Conservation (phyloP, 2,329 filamentous ascomycete genomes). For the Beauveria caledonica region DNA sequence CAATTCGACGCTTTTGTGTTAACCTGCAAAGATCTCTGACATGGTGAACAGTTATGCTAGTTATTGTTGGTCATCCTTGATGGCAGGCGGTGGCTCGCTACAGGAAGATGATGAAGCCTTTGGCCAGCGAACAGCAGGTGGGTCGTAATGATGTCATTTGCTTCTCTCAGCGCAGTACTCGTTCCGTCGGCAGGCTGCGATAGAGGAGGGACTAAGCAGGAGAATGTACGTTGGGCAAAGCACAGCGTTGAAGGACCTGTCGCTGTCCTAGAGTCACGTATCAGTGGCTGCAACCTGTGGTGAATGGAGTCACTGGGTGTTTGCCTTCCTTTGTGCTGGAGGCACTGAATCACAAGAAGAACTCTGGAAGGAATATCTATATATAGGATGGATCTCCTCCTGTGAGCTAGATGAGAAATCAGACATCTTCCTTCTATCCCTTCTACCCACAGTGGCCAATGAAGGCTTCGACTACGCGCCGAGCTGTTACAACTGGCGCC, state of each 20-base stretch:
- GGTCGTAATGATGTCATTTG: not conserved
- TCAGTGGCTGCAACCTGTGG: too few relatives aligned
- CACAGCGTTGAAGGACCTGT: too few relatives aligned
- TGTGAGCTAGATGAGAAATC: too few relatives aligned
- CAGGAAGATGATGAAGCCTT: not conserved
- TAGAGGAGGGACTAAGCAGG: not conserved
- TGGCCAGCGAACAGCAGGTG: not conserved
- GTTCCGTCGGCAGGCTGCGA: not conserved
- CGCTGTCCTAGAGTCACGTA: too few relatives aligned
- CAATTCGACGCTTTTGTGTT: not conserved
- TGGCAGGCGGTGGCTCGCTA: not conserved
- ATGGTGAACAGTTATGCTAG: too few relatives aligned
- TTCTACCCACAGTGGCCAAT: not conserved
- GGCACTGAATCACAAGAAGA: too few relatives aligned
- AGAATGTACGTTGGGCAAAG: too few relatives aligned
- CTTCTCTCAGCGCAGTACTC: not conserved
- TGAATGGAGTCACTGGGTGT: too few relatives aligned
- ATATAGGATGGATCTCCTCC: too few relatives aligned
- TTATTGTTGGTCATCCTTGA: not conserved
- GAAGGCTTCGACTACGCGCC: constrained; percentile 4
- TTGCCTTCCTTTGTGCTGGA: too few relatives aligned
- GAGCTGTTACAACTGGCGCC: not conserved
- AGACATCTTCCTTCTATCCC: too few relatives aligned
- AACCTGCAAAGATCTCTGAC: not conserved
- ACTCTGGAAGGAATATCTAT: too few relatives aligned